Base-by-base conservation (phyloP, 768 basidiomycete species). In the Dacryopinax spathularia region DNA sequence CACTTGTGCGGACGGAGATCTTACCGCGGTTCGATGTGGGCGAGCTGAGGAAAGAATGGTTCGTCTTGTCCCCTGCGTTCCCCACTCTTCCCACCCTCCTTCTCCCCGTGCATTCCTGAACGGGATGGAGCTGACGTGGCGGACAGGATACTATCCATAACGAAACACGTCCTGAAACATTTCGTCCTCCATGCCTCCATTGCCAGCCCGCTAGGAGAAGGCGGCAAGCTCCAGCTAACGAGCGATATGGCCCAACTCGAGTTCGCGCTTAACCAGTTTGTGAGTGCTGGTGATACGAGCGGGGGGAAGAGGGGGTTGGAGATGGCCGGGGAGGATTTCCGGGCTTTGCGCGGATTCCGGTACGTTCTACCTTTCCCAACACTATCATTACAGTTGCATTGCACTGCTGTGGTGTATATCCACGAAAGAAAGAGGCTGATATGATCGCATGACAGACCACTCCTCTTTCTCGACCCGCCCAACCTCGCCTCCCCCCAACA, bases 231-330 rank as follows among this genome's bases (percentile, higher is more conserved):
- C 27, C 93, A 95, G 75, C 79, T 98, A 66, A 91, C 92, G 64
- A 89, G 85, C 56, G 95, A 99, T 73, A 95, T 97, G 92, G 89
- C 94, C 0, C 89, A 92, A 72, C 80, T 98, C 65, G 96, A 99
- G 76, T 96, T 98, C 72, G 85, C 89, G 0, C 73, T 99, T 62
- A 88, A 85, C 69, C 82, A 88, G 2, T 89, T 97, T 72, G 78
- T 79, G 33, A 68, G 72, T 86, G 76, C 71, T 18, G 71, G 72
- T 1, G 69, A 72, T 39, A 70, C 72, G 22, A 65, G 61, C 41
- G 34, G 27, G 6, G 22, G 18, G 7, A 34, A 61, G 27, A 5
- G 37, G 56, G 62, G 77, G 68, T 77, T 95, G 39, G 88, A 89
- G 66, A 80, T 75, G 16, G 80, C 93, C 9, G 93, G 91, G 0